A percentile compares a stretch with the other conserved stretches of the same genome.
phyloP scores from a whole-genome alignment of 1,284 basidiomycete genomes.

The Ustilago crameri region DNA sequence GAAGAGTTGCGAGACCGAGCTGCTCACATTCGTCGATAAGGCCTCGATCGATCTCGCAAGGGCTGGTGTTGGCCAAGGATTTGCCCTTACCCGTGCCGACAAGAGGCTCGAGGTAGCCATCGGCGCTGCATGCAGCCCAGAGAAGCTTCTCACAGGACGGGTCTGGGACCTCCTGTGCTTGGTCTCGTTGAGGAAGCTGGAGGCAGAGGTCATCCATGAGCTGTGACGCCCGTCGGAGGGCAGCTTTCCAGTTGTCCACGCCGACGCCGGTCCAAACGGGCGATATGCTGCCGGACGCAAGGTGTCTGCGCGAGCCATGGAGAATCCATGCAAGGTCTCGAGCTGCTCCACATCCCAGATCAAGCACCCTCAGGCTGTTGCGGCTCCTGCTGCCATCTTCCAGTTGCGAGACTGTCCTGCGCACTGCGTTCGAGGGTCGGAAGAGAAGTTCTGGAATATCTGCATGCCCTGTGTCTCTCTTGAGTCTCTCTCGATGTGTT shows the following conservation, averaged over 20 bases:
- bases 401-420: constrained; percentile 9
- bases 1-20: constrained; percentile 15
- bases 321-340: constrained; percentile 44
- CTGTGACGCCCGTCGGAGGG: constrained; percentile 23
- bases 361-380: constrained; percentile 15
- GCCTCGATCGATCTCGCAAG: background rate
- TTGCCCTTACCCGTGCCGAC: constrained; percentile 38
- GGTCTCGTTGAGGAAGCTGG: background rate
- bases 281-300: background rate
- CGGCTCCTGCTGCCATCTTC: background rate
- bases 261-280: constrained; percentile 31
- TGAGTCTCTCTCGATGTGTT: constrained; percentile 8
- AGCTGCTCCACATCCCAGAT: constrained; percentile 43
- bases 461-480: background rate
- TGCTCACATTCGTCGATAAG: constrained; percentile 7
- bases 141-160: constrained; percentile 26
- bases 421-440: constrained; percentile 31
- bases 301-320: constrained; percentile 30
- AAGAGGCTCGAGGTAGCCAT: constrained; percentile 26
- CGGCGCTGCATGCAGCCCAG: constrained; percentile 39
- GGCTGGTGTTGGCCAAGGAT: background rate
- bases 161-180: background rate
- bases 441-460: constrained; percentile 38
- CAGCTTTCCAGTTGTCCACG: constrained; percentile 48
- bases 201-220: constrained; percentile 38